Conservation (phyloP, 805 yeast species). For the Cyberlindnera sargentensis region DNA sequence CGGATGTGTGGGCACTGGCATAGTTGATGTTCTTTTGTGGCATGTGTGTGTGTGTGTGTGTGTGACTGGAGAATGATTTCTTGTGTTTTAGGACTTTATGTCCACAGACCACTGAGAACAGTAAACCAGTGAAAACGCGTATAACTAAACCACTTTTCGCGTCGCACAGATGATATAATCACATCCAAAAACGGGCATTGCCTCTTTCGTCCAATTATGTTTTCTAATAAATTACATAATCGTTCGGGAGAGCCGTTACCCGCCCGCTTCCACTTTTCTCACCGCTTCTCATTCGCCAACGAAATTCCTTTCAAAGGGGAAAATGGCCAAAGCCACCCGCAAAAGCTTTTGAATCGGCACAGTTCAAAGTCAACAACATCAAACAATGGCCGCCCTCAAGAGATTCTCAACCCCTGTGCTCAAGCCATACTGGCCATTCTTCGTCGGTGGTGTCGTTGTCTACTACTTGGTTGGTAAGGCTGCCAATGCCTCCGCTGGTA, state of each 20-base stretch:
- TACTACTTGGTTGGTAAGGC: conserved; percentile 67
- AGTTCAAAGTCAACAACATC: background rate
- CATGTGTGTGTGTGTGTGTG: conserved; percentile 3
- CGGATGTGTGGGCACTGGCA: conserved; percentile 5
- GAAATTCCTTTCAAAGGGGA: conserved; percentile 1
- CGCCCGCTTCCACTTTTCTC: background rate
- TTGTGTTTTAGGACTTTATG: too few species aligned
- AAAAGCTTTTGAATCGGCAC: background rate
- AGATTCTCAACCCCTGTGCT: conserved; percentile 38
- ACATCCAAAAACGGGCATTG: too few species aligned
- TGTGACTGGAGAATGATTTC: background rate
- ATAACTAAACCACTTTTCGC: too few species aligned
- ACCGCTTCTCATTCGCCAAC: conserved; percentile 7
- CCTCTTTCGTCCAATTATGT: too few species aligned
- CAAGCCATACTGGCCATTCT: conserved; percentile 85
- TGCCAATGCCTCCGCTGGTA: conserved; percentile 59
- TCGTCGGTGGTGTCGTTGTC: conserved; percentile 72
- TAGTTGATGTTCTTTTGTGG: conserved; percentile 11
- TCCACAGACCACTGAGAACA: too few species aligned
- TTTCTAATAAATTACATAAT: too few species aligned
- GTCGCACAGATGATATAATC: too few species aligned
- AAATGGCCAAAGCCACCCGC: conserved; percentile 2
- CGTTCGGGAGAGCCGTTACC: background rate
- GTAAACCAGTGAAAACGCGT: too few species aligned
- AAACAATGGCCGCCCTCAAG: conserved; percentile 28